Evolutionary conservation across 441 rosid species (phyloP).

Genomic region (Syzygium syzygioides): DNA sequence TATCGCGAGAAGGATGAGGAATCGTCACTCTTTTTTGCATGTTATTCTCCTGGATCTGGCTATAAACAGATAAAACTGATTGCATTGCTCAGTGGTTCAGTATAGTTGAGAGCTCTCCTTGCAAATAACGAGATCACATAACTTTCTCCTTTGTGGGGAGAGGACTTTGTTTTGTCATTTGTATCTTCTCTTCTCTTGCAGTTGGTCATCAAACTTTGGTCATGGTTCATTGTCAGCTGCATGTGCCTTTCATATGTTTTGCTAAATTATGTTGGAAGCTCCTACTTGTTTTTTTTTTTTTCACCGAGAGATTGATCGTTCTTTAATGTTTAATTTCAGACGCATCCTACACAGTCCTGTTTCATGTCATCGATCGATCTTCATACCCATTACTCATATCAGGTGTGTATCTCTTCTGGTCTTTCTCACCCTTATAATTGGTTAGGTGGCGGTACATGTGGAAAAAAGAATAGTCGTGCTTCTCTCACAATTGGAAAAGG

Average conservation of each 20-base stretch:
- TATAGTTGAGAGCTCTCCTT: not conserved
- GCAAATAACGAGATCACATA: not conserved
- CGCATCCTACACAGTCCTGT: constrained; percentile 98
- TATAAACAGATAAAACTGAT: not conserved
- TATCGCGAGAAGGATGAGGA: not conserved
- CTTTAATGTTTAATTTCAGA: constrained; percentile 37
- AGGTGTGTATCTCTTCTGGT: constrained; percentile 37
- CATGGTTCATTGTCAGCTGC: not conserved
- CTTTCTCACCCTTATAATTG: not conserved
- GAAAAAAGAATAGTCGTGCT: not conserved
- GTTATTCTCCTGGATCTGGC: not conserved
- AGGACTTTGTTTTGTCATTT: not conserved
- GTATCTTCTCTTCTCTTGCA: not conserved
- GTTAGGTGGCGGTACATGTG: not conserved
- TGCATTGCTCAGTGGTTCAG: not conserved
- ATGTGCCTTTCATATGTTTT: not conserved
- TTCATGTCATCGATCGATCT: constrained; percentile 98
- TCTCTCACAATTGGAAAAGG: not conserved
- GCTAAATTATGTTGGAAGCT: not conserved
- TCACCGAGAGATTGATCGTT: not conserved
- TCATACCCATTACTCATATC: constrained; percentile 96
- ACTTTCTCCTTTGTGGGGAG: not conserved
- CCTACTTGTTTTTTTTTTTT: not conserved
- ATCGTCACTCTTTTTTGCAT: not conserved
- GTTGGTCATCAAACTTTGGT: not conserved